phyloP scores from a whole-genome alignment of 2,329 filamentous ascomycete genomes.

The Escovopsis sp. region DNA sequence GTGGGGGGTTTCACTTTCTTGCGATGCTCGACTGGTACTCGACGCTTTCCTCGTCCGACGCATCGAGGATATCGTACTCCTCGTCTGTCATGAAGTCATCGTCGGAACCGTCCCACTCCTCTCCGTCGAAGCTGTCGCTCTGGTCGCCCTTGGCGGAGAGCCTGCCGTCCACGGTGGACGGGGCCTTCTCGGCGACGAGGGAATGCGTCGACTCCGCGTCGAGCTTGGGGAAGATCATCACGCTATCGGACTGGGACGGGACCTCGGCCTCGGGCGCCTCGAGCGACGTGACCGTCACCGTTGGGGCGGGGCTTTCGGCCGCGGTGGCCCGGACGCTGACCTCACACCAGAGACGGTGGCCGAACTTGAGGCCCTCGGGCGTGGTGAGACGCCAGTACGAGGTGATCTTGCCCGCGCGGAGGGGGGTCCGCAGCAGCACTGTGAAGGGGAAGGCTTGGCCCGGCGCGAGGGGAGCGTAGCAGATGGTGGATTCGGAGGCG shows the following conservation, averaged over 20 bases:
- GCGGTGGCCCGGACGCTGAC: conserved; percentile 47
- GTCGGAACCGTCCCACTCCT: conserved; percentile 49
- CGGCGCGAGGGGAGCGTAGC: conserved; percentile 51
- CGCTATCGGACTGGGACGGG: conserved; percentile 30
- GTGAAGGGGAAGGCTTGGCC: conserved; percentile 70
- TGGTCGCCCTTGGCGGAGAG: conserved; percentile 1
- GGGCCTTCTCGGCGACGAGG: conserved; percentile 54
- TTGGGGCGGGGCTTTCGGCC: conserved; percentile 11
- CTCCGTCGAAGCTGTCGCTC: conserved; percentile 26
- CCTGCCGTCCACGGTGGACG: conserved; percentile 19
- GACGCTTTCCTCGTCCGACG: conserved; percentile 73
- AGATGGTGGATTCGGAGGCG: conserved; percentile 70
- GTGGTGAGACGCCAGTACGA: conserved; percentile 95
- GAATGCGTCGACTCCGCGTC: conserved; percentile 81
- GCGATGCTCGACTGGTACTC: conserved; percentile 28
- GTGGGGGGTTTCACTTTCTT: conserved; percentile 23
- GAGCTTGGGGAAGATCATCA: conserved; percentile 94
- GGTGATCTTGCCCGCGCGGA: conserved; percentile 61
- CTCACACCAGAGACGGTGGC: conserved; percentile 91
- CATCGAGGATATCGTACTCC: conserved; percentile 94
- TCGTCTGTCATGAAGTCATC: conserved; percentile 88
- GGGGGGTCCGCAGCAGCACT: conserved; percentile 68
- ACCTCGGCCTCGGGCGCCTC: conserved; percentile 17
- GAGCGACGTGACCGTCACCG: conserved; percentile 9
- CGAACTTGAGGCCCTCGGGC: conserved; percentile 66